These are phyloP conservation scores for Diutina ranongensis DNA, from an alignment of 1,139 yeast genomes.

Conservation along the genomic window DNA sequence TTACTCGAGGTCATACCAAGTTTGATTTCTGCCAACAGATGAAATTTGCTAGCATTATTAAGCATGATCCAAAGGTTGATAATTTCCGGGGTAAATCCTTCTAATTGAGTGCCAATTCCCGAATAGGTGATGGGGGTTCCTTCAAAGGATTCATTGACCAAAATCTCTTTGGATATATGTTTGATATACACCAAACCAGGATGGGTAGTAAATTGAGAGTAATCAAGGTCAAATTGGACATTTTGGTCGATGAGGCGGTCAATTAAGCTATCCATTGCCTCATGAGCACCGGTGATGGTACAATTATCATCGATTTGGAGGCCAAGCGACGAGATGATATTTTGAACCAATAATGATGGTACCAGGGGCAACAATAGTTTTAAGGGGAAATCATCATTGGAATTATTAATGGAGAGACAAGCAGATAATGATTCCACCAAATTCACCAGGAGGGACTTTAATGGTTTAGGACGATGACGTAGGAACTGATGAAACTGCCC, in stretches of 20 bases:
- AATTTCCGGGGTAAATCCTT: not conserved
- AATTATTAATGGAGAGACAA: too few species aligned
- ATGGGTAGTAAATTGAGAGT: not conserved
- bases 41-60: not conserved
- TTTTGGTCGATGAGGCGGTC: not conserved
- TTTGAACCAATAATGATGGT: not conserved
- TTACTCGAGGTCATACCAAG: not conserved
- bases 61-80: not conserved
- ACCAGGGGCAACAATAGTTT: not conserved
- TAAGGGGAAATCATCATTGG: not conserved
- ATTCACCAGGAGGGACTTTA: too few species aligned
- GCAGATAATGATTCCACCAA: too few species aligned
- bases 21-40: not conserved
- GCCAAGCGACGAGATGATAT: too few species aligned
- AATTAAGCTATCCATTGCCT: not conserved
- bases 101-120: not conserved
- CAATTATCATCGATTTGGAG: not conserved
- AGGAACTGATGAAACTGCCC: too few species aligned
- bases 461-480: too few species aligned
- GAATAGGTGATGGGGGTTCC: too few species aligned
- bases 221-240: not conserved
- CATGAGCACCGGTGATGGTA: not conserved
- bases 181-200: not conserved
- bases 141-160: too few species aligned
- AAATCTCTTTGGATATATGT: not conserved